A percentile compares a stretch with the other conserved stretches of the same genome.
Evolutionary conservation across 331 rosid species (phyloP).

Genomic region (Pyracantha coccinea): DNA sequence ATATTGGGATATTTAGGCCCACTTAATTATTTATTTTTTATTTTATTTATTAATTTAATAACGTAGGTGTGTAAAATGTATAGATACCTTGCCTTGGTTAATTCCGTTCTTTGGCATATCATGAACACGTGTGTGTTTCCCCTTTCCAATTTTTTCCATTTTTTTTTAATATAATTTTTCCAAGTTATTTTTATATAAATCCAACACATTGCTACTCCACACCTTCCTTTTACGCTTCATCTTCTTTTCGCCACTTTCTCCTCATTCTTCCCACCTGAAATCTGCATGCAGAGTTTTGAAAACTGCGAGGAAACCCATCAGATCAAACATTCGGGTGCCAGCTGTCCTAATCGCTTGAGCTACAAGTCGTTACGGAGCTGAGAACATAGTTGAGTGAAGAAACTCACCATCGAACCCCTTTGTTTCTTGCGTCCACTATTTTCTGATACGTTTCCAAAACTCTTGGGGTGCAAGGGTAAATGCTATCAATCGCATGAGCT

Average conservation of each 20-base stretch:
- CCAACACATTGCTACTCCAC: too few relatives aligned
- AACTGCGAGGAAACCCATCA: slow-evolving; percentile 9
- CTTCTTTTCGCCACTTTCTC: slow-evolving; percentile 21
- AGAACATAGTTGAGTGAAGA: not conserved
- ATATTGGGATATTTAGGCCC: not conserved
- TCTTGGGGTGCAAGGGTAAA: not conserved
- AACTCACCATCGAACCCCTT: not conserved
- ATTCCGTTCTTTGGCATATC: not conserved
- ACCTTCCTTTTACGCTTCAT: slow-evolving; percentile 13
- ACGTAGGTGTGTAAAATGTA: not conserved
- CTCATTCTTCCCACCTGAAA: not conserved
- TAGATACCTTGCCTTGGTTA: slow-evolving; percentile 8
- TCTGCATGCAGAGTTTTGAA: slow-evolving; percentile 17
- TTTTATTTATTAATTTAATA: not conserved
- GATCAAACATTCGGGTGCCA: not conserved
- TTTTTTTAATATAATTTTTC: too few relatives aligned
- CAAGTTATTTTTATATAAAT: not conserved
- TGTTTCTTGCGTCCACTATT: not conserved
- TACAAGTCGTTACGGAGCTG: too few relatives aligned
- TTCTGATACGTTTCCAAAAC: slow-evolving; percentile 4
- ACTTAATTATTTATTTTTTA: not conserved
- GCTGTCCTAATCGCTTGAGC: too few relatives aligned
- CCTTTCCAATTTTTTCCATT: not conserved
- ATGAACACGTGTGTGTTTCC: slow-evolving; percentile 1
- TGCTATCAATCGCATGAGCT: too few relatives aligned